These are phyloP conservation scores for Trifolium repens DNA, from an alignment of 306 rosid species.

Conservation along the genomic window DNA sequence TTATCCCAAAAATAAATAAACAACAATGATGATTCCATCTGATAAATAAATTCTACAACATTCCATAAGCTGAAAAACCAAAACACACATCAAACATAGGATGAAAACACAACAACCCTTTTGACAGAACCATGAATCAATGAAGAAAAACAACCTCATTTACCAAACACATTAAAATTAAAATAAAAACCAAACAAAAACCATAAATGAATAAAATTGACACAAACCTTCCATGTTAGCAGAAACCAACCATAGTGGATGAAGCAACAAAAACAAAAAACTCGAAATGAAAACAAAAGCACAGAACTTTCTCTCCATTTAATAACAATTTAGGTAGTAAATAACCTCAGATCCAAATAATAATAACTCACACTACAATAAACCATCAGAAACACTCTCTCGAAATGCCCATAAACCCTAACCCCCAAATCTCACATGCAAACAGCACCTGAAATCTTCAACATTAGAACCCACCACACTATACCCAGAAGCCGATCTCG, in stretches of 20 bases:
- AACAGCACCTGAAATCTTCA: constrained; percentile 48
- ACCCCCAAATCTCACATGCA: constrained; percentile 49
- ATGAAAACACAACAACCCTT: constrained; percentile 7
- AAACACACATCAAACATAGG: constrained; percentile 24
- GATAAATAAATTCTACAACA: constrained; percentile 35
- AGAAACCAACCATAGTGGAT: constrained; percentile 72
- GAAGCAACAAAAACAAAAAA: constrained; percentile 63
- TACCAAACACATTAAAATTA: constrained; percentile 4
- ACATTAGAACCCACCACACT: constrained; percentile 53
- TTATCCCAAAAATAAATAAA: not conserved
- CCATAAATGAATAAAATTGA: not conserved
- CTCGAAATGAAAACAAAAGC: constrained; percentile 60
- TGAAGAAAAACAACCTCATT: constrained; percentile 24
- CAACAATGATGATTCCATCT: constrained; percentile 12
- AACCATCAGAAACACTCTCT: constrained; percentile 55
- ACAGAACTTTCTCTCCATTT: constrained; percentile 66
- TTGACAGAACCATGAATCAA: constrained; percentile 20
- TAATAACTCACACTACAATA: constrained; percentile 49
- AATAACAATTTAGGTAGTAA: constrained; percentile 45
- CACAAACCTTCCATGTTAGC: constrained; percentile 97
- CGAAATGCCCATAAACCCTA: constrained; percentile 50
- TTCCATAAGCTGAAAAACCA: not conserved
- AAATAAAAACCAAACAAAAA: not conserved
- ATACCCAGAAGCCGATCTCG: constrained; percentile 69
- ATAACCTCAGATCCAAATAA: constrained; percentile 86